Percentiles rank a stretch among this genome's conserved stretches.
phyloP scores from a whole-genome alignment of 2,329 filamentous ascomycete genomes.

The Alternaria brassicicola region DNA sequence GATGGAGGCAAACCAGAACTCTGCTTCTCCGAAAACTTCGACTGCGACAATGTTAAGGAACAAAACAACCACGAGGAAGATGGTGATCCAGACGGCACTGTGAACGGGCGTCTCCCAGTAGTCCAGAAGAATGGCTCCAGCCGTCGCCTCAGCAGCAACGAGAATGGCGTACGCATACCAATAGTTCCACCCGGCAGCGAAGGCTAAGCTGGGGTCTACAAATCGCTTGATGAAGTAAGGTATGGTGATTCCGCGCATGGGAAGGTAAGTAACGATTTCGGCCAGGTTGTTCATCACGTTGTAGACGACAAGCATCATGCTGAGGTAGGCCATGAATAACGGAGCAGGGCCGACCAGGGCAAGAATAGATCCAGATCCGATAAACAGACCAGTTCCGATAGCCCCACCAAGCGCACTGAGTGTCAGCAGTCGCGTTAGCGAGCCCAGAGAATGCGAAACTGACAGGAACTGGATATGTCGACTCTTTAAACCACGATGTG shows the following conservation, averaged over 20 bases:
- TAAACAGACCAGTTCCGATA: conserved; percentile 53
- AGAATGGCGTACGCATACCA: conserved; percentile 45
- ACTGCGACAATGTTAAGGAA: conserved; percentile 47
- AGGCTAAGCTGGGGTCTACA: conserved; percentile 55
- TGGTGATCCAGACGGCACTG: conserved; percentile 45
- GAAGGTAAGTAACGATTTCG: conserved; percentile 50
- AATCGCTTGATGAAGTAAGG: conserved; percentile 51
- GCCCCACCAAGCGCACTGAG: conserved; percentile 64
- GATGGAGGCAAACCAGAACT: conserved; percentile 59
- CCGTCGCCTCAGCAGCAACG: conserved; percentile 44
- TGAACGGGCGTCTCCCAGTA: conserved; percentile 45
- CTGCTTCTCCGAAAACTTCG: conserved; percentile 53
- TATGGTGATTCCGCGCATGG: conserved; percentile 48
- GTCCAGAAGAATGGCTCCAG: conserved; percentile 42
- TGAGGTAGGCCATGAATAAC: conserved; percentile 47
- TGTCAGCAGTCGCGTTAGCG: conserved; percentile 36
- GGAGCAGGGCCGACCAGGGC: conserved; percentile 42
- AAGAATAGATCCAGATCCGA: conserved; percentile 45
- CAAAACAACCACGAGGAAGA: conserved; percentile 44
- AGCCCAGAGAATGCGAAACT: neutral
- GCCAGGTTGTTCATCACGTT: conserved; percentile 51
- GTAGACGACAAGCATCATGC: conserved; percentile 48
- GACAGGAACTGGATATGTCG: conserved; percentile 49
- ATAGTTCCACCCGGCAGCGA: conserved; percentile 40
- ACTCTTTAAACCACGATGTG: conserved; percentile 46